Conservation (phyloP, 2,329 filamentous ascomycete genomes). For the Beauveria varroae region DNA sequence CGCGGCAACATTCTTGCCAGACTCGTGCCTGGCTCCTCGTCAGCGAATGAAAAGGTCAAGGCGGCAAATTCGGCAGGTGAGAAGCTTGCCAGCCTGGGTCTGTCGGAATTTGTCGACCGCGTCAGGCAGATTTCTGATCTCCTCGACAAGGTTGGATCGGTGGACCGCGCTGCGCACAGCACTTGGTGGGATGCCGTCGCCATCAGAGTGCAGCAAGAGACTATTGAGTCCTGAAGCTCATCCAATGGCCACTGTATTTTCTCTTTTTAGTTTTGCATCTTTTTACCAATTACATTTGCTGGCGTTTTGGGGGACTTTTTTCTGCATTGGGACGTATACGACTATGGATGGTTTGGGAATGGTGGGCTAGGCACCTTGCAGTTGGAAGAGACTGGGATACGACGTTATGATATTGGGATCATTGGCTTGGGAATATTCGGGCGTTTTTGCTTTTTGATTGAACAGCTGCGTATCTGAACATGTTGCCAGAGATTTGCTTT, state of each 20-base stretch:
- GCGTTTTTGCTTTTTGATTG: background rate
- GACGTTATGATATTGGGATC: slow-evolving; percentile 3
- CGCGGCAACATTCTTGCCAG: slow-evolving; percentile 59
- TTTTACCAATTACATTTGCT: background rate
- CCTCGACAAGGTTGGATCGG: slow-evolving; percentile 54
- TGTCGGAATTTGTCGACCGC: slow-evolving; percentile 65
- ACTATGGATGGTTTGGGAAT: background rate
- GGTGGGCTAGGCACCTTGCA: background rate
- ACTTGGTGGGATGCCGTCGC: slow-evolving; percentile 64
- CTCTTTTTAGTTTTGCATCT: background rate
- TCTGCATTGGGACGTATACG: background rate
- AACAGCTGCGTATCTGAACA: background rate
- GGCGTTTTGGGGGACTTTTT: background rate
- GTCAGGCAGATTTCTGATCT: slow-evolving; percentile 64
- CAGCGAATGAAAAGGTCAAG: slow-evolving; percentile 62
- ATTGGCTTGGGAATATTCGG: background rate
- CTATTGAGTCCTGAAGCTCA: slow-evolving; percentile 15
- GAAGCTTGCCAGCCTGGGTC: slow-evolving; percentile 58
- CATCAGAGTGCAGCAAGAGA: slow-evolving; percentile 43
- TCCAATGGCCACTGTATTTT: background rate
- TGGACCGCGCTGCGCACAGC: slow-evolving; percentile 62
- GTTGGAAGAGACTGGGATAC: background rate
- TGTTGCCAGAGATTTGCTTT: background rate
- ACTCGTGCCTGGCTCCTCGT: slow-evolving; percentile 57
- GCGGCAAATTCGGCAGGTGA: slow-evolving; percentile 63